A percentile compares a stretch with the other conserved stretches of the same genome.
Evolutionary conservation across 2,329 filamentous ascomycete genomes (phyloP).

Genomic region (Tolypocladium ovalisporum): DNA sequence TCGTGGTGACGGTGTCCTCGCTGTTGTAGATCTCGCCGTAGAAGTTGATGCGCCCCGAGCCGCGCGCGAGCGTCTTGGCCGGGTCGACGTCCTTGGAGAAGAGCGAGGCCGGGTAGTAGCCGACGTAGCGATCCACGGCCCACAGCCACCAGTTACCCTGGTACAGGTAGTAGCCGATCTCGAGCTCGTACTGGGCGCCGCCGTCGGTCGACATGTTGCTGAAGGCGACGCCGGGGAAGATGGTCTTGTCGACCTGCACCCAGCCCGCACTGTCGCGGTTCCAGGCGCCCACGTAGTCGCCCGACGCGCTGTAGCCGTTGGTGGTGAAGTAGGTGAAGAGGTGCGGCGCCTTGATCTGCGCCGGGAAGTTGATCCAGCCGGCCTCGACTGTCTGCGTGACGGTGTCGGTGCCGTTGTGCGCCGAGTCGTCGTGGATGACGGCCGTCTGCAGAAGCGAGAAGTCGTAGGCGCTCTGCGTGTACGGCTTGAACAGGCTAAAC

Average conservation of each 20-base stretch:
- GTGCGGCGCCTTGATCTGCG: constrained; percentile 4
- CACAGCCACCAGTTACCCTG: constrained; percentile 11
- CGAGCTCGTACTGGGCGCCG: constrained; percentile 7
- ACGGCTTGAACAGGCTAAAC: constrained; percentile 8
- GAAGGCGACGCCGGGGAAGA: constrained; percentile 9
- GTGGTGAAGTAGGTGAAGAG: constrained; percentile 11
- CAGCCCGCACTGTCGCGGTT: constrained; percentile 10
- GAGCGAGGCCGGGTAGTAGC: constrained; percentile 10
- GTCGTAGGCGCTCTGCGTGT: constrained; percentile 4
- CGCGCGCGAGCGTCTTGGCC: constrained; percentile 4
- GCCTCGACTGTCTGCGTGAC: constrained; percentile 10
- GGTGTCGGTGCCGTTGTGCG: constrained; percentile 3
- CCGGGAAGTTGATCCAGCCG: constrained; percentile 11
- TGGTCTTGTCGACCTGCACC: constrained; percentile 8
- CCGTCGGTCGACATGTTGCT: constrained; percentile 4
- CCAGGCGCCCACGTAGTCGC: constrained; percentile 9
- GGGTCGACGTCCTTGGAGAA: constrained; percentile 4
- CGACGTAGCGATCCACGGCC: constrained; percentile 6
- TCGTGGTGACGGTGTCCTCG: constrained; percentile 6
- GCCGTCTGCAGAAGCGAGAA: constrained; percentile 11
- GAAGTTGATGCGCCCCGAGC: constrained; percentile 6
- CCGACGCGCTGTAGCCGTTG: constrained; percentile 6
- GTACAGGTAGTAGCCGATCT: constrained; percentile 5
- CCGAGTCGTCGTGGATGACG: constrained; percentile 5
- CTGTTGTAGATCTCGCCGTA: constrained; percentile 12